These are phyloP conservation scores for Russula ochroleuca DNA, from an alignment of 768 basidiomycete genomes.

Conservation along the genomic window DNA sequence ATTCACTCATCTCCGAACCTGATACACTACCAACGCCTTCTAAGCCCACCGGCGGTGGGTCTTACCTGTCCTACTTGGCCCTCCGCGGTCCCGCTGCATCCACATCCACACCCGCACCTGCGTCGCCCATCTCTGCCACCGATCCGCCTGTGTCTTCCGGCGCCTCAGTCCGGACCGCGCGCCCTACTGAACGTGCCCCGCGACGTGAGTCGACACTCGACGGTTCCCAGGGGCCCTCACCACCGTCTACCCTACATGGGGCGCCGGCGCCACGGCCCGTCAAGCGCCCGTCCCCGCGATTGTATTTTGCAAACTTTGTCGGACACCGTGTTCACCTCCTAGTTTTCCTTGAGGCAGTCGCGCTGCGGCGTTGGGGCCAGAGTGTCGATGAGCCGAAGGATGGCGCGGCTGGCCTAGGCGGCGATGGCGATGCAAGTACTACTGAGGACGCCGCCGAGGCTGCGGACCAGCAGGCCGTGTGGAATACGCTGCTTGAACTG, in stretches of 20 bases:
- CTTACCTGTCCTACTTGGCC: constrained; percentile 78
- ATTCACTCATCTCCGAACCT: constrained; percentile 45
- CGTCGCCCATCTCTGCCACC: constrained; percentile 35
- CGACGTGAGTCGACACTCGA: constrained; percentile 40
- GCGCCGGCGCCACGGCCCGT: constrained; percentile 30
- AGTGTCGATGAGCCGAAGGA: constrained; percentile 42
- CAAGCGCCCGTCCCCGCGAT: constrained; percentile 69
- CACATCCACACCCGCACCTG: constrained; percentile 37
- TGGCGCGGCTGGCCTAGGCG: constrained; percentile 17
- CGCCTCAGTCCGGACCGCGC: constrained; percentile 17
- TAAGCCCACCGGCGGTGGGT: constrained; percentile 41
- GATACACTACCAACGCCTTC: constrained; percentile 31
- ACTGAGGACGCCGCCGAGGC: constrained; percentile 38
- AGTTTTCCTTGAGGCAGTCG: constrained; percentile 84
- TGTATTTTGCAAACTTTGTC: constrained; percentile 93
- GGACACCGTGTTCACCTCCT: constrained; percentile 83
- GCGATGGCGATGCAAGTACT: constrained; percentile 14
- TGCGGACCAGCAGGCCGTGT: constrained; percentile 75
- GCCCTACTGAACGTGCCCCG: constrained; percentile 29
- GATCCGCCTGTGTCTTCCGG: constrained; percentile 26
- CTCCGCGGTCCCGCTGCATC: constrained; percentile 52
- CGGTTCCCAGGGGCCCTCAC: constrained; percentile 31
- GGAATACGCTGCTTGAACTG: constrained; percentile 94
- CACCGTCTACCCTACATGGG: constrained; percentile 29
- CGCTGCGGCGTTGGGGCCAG: constrained; percentile 75